Base-by-base conservation (phyloP, 2,329 filamentous ascomycete species). In the Pseudogymnoascus sp. region DNA sequence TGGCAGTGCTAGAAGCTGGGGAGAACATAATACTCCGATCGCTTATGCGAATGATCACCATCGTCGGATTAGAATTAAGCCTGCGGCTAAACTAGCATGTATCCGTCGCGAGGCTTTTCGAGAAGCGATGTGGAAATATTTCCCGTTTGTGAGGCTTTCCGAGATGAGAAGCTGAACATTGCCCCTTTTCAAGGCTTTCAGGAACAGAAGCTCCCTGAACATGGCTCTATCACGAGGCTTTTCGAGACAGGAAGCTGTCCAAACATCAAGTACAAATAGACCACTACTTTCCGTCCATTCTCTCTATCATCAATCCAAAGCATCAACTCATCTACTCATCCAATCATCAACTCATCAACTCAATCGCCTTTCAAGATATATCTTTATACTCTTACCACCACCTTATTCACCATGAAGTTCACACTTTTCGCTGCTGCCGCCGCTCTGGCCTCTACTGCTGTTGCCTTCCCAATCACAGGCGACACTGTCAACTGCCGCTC, bases 361-460 rank as follows among this genome's bases (percentile, higher is more conserved):
- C 21, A 46, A 46, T 46, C 42, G 2, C 42, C 43, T 28, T 31
- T 53, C 8, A 53, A 53, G 23, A 28, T 21, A 53, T 14, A 53
- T 16, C 23, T 46, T 46, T n/a, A 53, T 49, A 49, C 23, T n/a
- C 31, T 53, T 53, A 53, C 23, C 9, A 53, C 14, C 46, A 53
- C 14, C 46, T 31, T 16, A 28, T 31, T 2, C 59, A 40, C 28
- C n/a, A 60, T 60, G 59, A 60, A 60, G 59, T 12, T 60, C 31
- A 14, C 59, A 4, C 1, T 60, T n/a, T 11, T 60, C 31, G 28
- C 59, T 28, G 28, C 23, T 14, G 53, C 59, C 2, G 28, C n/a
- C 12, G 46, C 46, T 53, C 46, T 53, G 46, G 46, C 46, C 46
- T 60, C 59, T 12, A 60, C 59, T 23, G 59, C 31, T 12, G 37